phyloP scores from a whole-genome alignment of 306 rosid species.

The Myrica gale region DNA sequence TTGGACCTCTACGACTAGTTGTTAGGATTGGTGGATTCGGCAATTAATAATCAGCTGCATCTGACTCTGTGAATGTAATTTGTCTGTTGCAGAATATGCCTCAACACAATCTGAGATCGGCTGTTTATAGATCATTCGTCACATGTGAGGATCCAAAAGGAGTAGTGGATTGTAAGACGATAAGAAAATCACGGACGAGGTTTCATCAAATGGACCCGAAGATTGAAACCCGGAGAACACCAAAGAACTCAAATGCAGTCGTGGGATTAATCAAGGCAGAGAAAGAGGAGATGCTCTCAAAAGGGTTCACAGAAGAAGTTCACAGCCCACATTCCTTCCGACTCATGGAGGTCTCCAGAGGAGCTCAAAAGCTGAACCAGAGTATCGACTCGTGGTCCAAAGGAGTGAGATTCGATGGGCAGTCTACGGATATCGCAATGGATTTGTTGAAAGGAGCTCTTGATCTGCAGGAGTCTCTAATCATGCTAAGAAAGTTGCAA shows the following conservation, averaged over 20 bases:
- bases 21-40: conserved; percentile 21
- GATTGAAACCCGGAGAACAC: conserved; percentile 41
- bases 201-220: conserved; percentile 52
- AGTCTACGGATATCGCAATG: conserved; percentile 58
- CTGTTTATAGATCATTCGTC: conserved; percentile 71
- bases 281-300: conserved; percentile 39
- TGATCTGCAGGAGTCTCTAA: conserved; percentile 72
- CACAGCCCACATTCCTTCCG: conserved; percentile 57
- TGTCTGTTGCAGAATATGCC: conserved; percentile 55
- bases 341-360: conserved; percentile 70
- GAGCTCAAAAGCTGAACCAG: conserved; percentile 68
- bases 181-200: conserved; percentile 54
- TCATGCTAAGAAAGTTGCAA: conserved; percentile 66
- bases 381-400: conserved; percentile 76
- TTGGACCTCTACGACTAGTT: conserved; percentile 13
- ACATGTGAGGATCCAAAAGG: conserved; percentile 93
- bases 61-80: conserved; percentile 42
- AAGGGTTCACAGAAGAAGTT: conserved; percentile 34
- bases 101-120: conserved; percentile 51
- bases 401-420: conserved; percentile 44
- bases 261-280: conserved; percentile 28
- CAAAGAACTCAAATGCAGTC: conserved; percentile 30
- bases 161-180: conserved; percentile 68
- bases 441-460: conserved; percentile 83
- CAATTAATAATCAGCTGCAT: conserved; percentile 15